Conservation (phyloP, 2,329 filamentous ascomycete genomes). For the Lizonia empirigonia region DNA sequence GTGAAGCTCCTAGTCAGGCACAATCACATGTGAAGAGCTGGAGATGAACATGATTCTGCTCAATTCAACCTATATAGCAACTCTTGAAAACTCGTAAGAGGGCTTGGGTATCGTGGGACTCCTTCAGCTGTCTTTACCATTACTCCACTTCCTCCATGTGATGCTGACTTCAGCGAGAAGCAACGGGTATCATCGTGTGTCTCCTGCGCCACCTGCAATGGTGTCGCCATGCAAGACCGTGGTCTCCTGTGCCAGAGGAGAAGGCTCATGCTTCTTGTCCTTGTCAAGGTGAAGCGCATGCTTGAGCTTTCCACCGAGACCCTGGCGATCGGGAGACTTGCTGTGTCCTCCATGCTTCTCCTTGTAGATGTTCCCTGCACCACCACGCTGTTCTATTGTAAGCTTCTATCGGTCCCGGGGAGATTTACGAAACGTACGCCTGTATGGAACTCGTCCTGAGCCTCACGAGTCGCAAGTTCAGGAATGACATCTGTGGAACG, state of each 20-base stretch:
- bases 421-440: conserved; percentile 42
- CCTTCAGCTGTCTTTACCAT: conserved; percentile 10
- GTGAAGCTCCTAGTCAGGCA: conserved; percentile 7
- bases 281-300: conserved; percentile 46
- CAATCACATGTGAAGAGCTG: conserved; percentile 3
- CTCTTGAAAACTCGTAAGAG: neutral
- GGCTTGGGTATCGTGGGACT: conserved; percentile 11
- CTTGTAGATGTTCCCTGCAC: conserved; percentile 55
- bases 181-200: conserved; percentile 28
- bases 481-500: conserved; percentile 52
- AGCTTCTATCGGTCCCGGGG: conserved; percentile 4
- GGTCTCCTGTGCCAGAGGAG: conserved; percentile 34
- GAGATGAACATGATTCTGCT: neutral
- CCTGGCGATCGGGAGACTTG: conserved; percentile 44
- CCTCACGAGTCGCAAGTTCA: conserved; percentile 49
- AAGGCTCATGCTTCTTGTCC: conserved; percentile 42
- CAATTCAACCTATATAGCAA: conserved; percentile 1
- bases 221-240: conserved; percentile 11
- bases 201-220: conserved; percentile 5
- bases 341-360: conserved; percentile 56
- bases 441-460: conserved; percentile 54
- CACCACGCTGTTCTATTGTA: conserved; percentile 47
- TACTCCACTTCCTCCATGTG: conserved; percentile 7
- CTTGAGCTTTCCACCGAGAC: conserved; percentile 54
- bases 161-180: neutral